Evolutionary conservation across 495 filamentous ascomycete genomes (phyloP).

Genomic region (Penicillium angulare): DNA sequence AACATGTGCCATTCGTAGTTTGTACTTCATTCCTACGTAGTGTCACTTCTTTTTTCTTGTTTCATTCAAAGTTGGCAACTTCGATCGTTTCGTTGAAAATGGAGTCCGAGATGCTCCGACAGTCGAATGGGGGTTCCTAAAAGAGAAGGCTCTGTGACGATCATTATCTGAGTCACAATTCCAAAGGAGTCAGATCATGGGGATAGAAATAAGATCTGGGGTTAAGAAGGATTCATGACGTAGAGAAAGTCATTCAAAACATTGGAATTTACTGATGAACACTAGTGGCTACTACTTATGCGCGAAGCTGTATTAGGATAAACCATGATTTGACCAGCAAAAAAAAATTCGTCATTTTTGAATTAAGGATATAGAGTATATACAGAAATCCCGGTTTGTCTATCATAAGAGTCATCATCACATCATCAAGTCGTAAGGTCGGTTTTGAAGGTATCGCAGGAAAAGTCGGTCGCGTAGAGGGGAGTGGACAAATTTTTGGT

Average conservation of each 20-base stretch:
- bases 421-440: not conserved
- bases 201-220: not conserved
- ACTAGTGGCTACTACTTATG: too few relatives aligned
- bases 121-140: too few relatives aligned
- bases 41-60: too few relatives aligned
- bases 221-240: not conserved
- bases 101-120: too few relatives aligned
- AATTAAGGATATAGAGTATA: slow-evolving; percentile 1
- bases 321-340: slow-evolving; percentile 2
- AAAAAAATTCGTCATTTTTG: not conserved
- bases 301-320: not conserved
- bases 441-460: not conserved
- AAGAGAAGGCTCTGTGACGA: not conserved
- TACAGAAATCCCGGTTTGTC: not conserved
- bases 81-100: too few relatives aligned
- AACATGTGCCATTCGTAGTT: too few relatives aligned
- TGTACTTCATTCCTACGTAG: too few relatives aligned
- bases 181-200: not conserved
- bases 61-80: too few relatives aligned
- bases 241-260: not conserved
- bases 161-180: not conserved
- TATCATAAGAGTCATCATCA: slow-evolving; percentile 1
- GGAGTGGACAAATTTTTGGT: not conserved
- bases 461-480: not conserved
- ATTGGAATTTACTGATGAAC: not conserved